phyloP scores from a whole-genome alignment of 2,329 filamentous ascomycete species.

The Diplodia mutila region DNA sequence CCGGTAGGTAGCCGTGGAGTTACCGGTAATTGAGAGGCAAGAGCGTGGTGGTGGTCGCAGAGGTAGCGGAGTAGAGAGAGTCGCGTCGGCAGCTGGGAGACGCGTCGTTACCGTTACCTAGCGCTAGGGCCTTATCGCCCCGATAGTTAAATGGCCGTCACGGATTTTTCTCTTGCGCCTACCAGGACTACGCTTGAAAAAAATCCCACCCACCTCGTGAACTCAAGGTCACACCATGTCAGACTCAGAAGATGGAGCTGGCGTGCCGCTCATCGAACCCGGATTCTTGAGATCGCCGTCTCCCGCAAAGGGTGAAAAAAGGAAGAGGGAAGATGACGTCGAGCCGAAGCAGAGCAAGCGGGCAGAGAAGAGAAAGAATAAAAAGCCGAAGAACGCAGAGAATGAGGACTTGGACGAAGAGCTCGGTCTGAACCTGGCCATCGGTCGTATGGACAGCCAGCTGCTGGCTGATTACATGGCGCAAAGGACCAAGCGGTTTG shows the following conservation, averaged over 20 bases:
- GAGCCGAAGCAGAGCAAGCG: constrained; percentile 40
- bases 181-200: constrained; percentile 14
- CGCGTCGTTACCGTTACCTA: constrained; percentile 13
- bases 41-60: neutral
- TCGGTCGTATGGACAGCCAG: constrained; percentile 80
- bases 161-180: constrained; percentile 8
- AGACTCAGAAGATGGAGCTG: constrained; percentile 48
- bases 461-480: constrained; percentile 85
- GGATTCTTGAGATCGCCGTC: constrained; percentile 38
- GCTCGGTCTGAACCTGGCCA: constrained; percentile 72
- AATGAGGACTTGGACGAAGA: constrained; percentile 57
- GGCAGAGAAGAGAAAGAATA: constrained; percentile 61
- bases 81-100: constrained; percentile 8
- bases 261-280: constrained; percentile 50
- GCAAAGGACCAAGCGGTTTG: constrained; percentile 76
- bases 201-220: constrained; percentile 29
- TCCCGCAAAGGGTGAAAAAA: constrained; percentile 39
- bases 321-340: constrained; percentile 43
- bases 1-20: neutral
- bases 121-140: constrained; percentile 13
- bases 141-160: constrained; percentile 23
- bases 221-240: constrained; percentile 44
- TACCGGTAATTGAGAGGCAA: neutral
- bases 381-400: constrained; percentile 65
- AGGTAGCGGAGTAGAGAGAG: neutral